phyloP scores from a whole-genome alignment of 2,329 filamentous ascomycete genomes.

The Ophidiomyces ophidiicola region DNA sequence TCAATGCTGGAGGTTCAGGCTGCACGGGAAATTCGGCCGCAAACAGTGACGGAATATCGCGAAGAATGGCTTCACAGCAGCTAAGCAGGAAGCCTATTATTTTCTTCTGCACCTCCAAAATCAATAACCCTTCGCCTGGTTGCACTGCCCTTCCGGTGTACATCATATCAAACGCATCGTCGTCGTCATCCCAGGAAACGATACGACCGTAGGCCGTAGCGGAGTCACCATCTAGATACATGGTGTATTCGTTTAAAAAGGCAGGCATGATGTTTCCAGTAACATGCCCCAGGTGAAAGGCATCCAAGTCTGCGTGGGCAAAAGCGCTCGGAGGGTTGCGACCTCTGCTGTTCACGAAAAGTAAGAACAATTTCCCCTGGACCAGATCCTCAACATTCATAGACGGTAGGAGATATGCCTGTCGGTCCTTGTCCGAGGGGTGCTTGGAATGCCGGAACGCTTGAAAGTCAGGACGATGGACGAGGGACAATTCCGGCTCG shows the following conservation, averaged over 20 bases:
- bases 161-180: conserved; percentile 30
- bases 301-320: conserved; percentile 34
- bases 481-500: conserved; percentile 38
- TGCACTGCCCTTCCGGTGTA: conserved; percentile 27
- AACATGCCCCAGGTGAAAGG: conserved; percentile 22
- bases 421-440: conserved; percentile 15
- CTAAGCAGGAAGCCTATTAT: conserved; percentile 39
- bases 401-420: conserved; percentile 39
- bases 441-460: conserved; percentile 15
- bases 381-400: conserved; percentile 47
- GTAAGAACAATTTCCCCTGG: conserved; percentile 32
- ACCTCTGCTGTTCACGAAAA: conserved; percentile 43
- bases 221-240: conserved; percentile 24
- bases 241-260: conserved; percentile 24
- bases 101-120: conserved; percentile 41
- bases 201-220: conserved; percentile 27
- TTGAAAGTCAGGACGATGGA: conserved; percentile 42
- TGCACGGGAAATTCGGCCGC: conserved; percentile 24
- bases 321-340: conserved; percentile 38
- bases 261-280: conserved; percentile 17
- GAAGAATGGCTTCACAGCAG: conserved; percentile 39
- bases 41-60: conserved; percentile 36
- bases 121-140: conserved; percentile 37
- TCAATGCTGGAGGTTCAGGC: conserved; percentile 28
- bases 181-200: conserved; percentile 26